Percentiles rank a stretch among this genome's conserved stretches.
Evolutionary conservation across 106 monocot species (phyloP).

Genomic region (Dendrobium chrysotoxum): DNA sequence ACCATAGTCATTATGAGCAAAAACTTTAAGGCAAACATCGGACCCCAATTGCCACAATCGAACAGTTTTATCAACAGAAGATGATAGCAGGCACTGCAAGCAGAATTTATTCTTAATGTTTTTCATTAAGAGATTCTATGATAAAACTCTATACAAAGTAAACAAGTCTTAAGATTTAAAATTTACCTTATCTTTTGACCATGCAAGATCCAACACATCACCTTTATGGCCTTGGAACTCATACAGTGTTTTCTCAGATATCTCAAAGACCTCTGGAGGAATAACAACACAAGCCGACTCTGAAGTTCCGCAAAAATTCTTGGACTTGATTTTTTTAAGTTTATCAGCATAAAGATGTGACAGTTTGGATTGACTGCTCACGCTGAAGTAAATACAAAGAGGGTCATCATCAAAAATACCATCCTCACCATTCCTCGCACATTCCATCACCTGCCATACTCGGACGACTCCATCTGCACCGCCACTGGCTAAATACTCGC

Average conservation of each 20-base stretch:
- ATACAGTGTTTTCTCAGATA: constrained; percentile 58
- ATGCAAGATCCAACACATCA: constrained; percentile 70
- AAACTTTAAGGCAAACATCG: constrained; percentile 22
- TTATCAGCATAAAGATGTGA: constrained; percentile 15
- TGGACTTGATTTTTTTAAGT: constrained; percentile 23
- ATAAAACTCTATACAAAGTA: not conserved
- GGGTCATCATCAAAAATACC: constrained; percentile 35
- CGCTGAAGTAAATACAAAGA: constrained; percentile 43
- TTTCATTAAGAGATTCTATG: not conserved
- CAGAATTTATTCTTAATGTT: not conserved
- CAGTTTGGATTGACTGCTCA: constrained; percentile 29
- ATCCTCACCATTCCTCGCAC: constrained; percentile 10
- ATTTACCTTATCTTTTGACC: constrained; percentile 62
- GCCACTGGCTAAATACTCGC: constrained; percentile 61
- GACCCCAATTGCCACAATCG: constrained; percentile 39
- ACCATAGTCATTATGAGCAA: constrained; percentile 42
- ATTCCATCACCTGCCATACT: constrained; percentile 50
- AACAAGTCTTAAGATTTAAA: not conserved
- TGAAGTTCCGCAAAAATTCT: constrained; percentile 9
- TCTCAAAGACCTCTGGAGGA: constrained; percentile 38
- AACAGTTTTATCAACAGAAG: constrained; percentile 52
- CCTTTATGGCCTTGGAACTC: constrained; percentile 65
- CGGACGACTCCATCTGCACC: constrained; percentile 75
- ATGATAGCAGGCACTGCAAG: constrained; percentile 25
- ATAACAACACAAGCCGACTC: constrained; percentile 59